phyloP scores from a whole-genome alignment of 1,139 yeast species.

The Zygosaccharomyces pseudobailii region DNA sequence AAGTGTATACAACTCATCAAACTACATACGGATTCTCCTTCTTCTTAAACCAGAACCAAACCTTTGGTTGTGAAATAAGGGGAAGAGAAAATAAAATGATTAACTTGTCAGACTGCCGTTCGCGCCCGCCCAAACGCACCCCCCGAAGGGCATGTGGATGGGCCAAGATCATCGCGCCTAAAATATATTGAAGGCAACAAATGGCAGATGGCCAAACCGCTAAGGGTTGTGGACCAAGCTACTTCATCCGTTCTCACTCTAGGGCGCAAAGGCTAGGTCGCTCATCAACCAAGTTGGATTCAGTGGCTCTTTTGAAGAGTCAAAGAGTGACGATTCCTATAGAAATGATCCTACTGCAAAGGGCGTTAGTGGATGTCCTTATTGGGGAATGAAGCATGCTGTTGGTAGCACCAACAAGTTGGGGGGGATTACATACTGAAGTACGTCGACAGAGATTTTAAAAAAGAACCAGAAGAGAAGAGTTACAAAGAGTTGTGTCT shows the following conservation, averaged over 20 bases:
- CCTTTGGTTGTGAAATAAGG: conserved; percentile 23
- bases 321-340: conserved; percentile 99
- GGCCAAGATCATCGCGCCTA: conserved; percentile 99
- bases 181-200: conserved; percentile 40
- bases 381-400: background rate
- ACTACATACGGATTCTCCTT: background rate
- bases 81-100: conserved; percentile 17
- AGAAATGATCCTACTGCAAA: conserved; percentile 94
- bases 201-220: conserved; percentile 73
- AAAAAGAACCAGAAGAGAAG: conserved; percentile 21
- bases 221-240: conserved; percentile 83
- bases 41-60: conserved; percentile 18
- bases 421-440: conserved; percentile 47
- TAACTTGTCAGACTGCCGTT: conserved; percentile 99
- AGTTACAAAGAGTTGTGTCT: conserved; percentile 2
- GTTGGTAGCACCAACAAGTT: no score
- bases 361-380: conserved; percentile 40
- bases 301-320: conserved; percentile 99
- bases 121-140: conserved; percentile 90
- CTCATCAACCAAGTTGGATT: conserved; percentile 99
- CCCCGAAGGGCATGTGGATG: conserved; percentile 75
- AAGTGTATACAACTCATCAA: conserved; percentile 16
- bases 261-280: conserved; percentile 89
- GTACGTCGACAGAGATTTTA: conserved; percentile 65
- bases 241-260: conserved; percentile 64